Conservation (phyloP, 2,329 filamentous ascomycete species). For the Penicillium sp. region DNA sequence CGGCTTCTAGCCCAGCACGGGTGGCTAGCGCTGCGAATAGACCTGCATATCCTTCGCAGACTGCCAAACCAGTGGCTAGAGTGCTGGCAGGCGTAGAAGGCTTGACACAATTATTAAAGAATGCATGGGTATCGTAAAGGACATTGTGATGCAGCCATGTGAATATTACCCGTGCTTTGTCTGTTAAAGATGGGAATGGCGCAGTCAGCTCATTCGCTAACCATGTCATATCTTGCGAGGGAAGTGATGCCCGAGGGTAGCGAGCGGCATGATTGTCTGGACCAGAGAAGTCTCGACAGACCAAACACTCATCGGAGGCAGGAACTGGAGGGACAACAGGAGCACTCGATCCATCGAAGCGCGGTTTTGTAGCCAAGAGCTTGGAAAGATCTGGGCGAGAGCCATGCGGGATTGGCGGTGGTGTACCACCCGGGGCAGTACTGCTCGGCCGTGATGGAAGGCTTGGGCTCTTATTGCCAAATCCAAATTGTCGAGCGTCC, state of each 20-base stretch:
- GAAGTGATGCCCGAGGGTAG: slow-evolving; percentile 72
- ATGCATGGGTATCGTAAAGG: slow-evolving; percentile 75
- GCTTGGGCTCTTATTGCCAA: slow-evolving; percentile 44
- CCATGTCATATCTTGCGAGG: slow-evolving; percentile 68
- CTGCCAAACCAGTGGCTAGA: slow-evolving; percentile 75
- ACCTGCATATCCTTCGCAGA: slow-evolving; percentile 88
- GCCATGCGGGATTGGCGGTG: slow-evolving; percentile 55
- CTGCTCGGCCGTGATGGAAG: slow-evolving; percentile 12
- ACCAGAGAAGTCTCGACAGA: slow-evolving; percentile 83
- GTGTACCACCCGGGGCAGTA: slow-evolving; percentile 27
- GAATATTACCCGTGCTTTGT: slow-evolving; percentile 91
- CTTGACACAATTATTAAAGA: slow-evolving; percentile 72
- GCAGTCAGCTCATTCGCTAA: slow-evolving; percentile 76
- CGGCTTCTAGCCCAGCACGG: slow-evolving; percentile 75
- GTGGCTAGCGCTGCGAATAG: slow-evolving; percentile 78
- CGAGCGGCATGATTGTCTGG: slow-evolving; percentile 77
- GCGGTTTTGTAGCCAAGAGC: slow-evolving; percentile 56
- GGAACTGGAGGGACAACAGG: slow-evolving; percentile 17
- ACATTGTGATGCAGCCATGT: slow-evolving; percentile 96
- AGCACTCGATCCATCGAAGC: slow-evolving; percentile 24
- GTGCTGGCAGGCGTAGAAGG: slow-evolving; percentile 71
- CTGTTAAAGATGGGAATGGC: slow-evolving; percentile 78
- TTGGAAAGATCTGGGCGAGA: slow-evolving; percentile 62
- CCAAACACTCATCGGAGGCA: slow-evolving; percentile 61
- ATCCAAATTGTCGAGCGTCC: slow-evolving; percentile 47